These are phyloP conservation scores for Centella asiatica DNA, from an alignment of 129 eudicot genomes.

Conservation along the genomic window DNA sequence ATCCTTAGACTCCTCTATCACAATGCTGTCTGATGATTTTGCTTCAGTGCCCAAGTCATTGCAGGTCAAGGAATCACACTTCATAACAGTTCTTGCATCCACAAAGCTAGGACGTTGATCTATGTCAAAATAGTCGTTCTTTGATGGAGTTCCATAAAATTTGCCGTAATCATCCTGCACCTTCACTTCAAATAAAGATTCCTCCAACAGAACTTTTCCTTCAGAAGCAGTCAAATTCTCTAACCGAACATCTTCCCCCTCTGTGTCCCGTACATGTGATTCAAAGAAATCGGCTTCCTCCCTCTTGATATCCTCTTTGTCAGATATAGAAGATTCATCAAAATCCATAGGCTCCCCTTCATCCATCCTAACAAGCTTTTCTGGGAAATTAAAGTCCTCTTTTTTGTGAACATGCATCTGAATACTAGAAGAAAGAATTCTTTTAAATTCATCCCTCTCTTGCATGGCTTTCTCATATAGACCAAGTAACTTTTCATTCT, in stretches of 20 bases:
- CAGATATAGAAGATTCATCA: conserved; percentile 16
- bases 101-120: conserved; percentile 26
- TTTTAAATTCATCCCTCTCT: conserved; percentile 78
- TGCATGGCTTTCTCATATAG: conserved; percentile 91
- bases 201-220: conserved; percentile 18
- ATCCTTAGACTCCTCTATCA: conserved; percentile 19
- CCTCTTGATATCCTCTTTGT: conserved; percentile 2
- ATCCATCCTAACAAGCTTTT: conserved; percentile 50
- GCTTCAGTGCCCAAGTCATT: no score
- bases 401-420: conserved; percentile 2
- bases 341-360: conserved; percentile 22
- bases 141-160: conserved; percentile 24
- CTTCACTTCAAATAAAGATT: conserved; percentile 31
- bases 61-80: conserved; percentile 14
- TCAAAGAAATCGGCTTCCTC: conserved; percentile 14
- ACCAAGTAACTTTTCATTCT: conserved; percentile 67
- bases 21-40: conserved; percentile 13
- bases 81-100: conserved; percentile 14
- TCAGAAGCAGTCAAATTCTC: conserved; percentile 10
- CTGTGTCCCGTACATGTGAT: conserved; percentile 8
- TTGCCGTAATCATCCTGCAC: conserved; percentile 33
- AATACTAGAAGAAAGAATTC: conserved; percentile 31
- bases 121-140: conserved; percentile 26
- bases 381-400: conserved; percentile 30
- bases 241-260: conserved; percentile 2